Base-by-base conservation (phyloP, 2,329 filamentous ascomycete genomes). In the Fusarium dimerum region DNA sequence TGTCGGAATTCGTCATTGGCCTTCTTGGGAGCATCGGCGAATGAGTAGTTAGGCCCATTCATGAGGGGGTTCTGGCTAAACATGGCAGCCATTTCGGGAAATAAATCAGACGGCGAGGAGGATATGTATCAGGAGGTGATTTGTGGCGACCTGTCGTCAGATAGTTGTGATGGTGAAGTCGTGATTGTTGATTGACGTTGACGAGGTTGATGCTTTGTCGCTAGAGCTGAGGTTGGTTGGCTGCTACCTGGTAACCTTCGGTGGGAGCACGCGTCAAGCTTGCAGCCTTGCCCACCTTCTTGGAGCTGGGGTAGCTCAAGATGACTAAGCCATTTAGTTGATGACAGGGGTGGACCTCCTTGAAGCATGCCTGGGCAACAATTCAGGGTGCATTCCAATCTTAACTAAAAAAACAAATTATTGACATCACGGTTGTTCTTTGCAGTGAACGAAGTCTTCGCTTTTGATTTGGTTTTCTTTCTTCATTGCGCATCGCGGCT, bases 21-120 rank as follows among this genome's bases (percentile, higher is more conserved):
- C 56, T 73, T 73, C 69, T 76, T 78, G 68, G 84, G 83, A 48
- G 78, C 73, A 66, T 87, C 83, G 64, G 79, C 82, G 75, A 86
- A 84, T 57, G 84, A 85, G 75, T 88, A 88, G 77, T 83, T 86
- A 68, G 85, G 83, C 60, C 84, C 84, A 71, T 87, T 85, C 77
- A 86, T 79, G 68, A 85, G 68, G 62, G 84, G 83, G 72, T 87
- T 87, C 73, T 87, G 84, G 75, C 83, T 86, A 75, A 87, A 87
- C 80, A 87, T 85, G 71, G 84, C 79, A 64, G 78, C 77, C 82
- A 86, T 87, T 5, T 15, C 13, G 32, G 32, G 32, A 5, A 15
- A 15, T 36, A 36, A 36, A 15, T 36, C 32, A 15, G 10, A 15
- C 32, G 4, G 10, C 3, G 32, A 12, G 32, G 3, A 36, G 11